phyloP scores from a whole-genome alignment of 371 early-diverging fungal genomes.

The Mortierella sp. region DNA sequence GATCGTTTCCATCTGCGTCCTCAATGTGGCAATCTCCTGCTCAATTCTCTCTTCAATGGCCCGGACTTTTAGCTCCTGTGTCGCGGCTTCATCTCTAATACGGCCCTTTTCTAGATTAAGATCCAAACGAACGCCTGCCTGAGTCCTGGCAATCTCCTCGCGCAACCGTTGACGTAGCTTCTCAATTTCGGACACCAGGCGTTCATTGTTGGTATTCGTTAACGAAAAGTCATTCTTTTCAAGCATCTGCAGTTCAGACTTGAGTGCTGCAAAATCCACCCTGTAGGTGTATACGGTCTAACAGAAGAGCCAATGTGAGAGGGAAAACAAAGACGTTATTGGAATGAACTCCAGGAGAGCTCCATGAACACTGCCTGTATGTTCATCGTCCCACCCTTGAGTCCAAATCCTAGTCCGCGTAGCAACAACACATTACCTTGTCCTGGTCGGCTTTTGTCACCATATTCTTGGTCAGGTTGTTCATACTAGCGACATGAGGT shows the following conservation, averaged over 20 bases:
- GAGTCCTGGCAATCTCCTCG: constrained; percentile 88
- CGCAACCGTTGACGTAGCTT: constrained; percentile 80
- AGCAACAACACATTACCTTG: constrained; percentile 62
- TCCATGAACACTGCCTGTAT: too few relatives aligned
- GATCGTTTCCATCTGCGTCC: constrained; percentile 93
- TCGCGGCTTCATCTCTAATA: constrained; percentile 85
- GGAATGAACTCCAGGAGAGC: too few relatives aligned
- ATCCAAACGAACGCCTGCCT: constrained; percentile 89
- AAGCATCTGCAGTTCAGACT: constrained; percentile 87
- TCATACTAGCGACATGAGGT: constrained; percentile 58
- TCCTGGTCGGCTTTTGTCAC: constrained; percentile 89
- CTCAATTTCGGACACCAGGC: constrained; percentile 81
- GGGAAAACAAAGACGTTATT: too few relatives aligned
- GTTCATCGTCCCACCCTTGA: too few relatives aligned
- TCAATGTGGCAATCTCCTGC: constrained; percentile 83
- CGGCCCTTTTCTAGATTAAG: constrained; percentile 91
- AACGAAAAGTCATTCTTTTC: constrained; percentile 92
- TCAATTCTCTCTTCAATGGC: constrained; percentile 92
- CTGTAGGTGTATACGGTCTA: constrained; percentile 87
- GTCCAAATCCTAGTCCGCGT: too few relatives aligned
- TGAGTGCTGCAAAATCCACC: constrained; percentile 91
- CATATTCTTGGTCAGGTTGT: constrained; percentile 68
- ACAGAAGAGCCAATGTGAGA: too few relatives aligned
- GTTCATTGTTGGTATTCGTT: constrained; percentile 86
- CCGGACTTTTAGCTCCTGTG: constrained; percentile 85